Evolutionary conservation across 495 filamentous ascomycete species (phyloP).

Genomic region (Penicillium mononematosum): DNA sequence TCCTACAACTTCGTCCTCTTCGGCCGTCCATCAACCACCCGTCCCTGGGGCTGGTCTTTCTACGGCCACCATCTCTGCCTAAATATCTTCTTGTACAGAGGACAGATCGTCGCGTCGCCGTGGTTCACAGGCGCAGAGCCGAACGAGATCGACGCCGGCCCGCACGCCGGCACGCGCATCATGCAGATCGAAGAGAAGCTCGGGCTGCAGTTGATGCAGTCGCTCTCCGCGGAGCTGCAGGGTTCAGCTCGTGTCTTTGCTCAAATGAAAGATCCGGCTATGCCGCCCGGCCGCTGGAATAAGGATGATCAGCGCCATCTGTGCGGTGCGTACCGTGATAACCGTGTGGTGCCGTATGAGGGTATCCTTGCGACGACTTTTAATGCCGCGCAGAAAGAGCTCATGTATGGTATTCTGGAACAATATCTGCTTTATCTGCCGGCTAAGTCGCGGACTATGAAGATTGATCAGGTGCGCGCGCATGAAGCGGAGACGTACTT

Average conservation of each 20-base stretch:
- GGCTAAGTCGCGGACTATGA: slow-evolving; percentile 43
- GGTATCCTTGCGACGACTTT: slow-evolving; percentile 53
- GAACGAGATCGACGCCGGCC: slow-evolving; percentile 66
- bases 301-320: slow-evolving; percentile 70
- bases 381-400: slow-evolving; percentile 43
- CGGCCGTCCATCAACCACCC: slow-evolving; percentile 45
- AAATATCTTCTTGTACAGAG: slow-evolving; percentile 59
- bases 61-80: slow-evolving; percentile 78
- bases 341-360: slow-evolving; percentile 72
- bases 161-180: slow-evolving; percentile 58
- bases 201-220: slow-evolving; percentile 67
- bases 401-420: slow-evolving; percentile 55
- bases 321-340: slow-evolving; percentile 73
- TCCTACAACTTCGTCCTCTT: slow-evolving; percentile 75
- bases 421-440: slow-evolving; percentile 68
- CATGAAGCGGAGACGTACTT: slow-evolving; percentile 69
- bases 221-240: slow-evolving; percentile 48
- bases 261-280: slow-evolving; percentile 55
- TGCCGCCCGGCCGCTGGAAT: slow-evolving; percentile 71
- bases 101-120: slow-evolving; percentile 62
- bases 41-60: slow-evolving; percentile 70
- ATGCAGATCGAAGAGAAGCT: slow-evolving; percentile 62
- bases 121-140: slow-evolving; percentile 79
- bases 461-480: slow-evolving; percentile 49
- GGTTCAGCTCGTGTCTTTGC: slow-evolving; percentile 54